Percentiles rank a stretch among this genome's conserved stretches.
phyloP scores from a whole-genome alignment of 2,329 filamentous ascomycete genomes.

The Clonostachys rhizophaga region DNA sequence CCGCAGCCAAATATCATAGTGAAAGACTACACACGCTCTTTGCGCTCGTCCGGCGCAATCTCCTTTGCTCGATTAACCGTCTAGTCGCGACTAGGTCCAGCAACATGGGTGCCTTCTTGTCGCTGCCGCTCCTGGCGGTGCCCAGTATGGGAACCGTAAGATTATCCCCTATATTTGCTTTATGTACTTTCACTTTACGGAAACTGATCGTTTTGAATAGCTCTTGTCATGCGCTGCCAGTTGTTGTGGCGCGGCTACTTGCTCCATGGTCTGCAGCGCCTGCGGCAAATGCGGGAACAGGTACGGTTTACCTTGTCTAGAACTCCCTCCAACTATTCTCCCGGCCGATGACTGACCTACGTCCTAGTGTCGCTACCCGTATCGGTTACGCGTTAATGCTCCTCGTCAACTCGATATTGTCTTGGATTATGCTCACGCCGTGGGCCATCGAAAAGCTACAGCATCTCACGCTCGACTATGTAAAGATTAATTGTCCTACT shows the following conservation, averaged over 20 bases:
- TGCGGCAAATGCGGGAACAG: constrained; percentile 98
- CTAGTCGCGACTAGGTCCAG: no score
- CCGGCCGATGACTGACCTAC: neutral
- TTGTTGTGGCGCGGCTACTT: constrained; percentile 95
- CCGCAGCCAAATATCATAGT: no score
- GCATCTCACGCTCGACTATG: constrained; percentile 88
- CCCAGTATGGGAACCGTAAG: constrained; percentile 83
- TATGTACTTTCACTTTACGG: no score
- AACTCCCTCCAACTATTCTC: neutral
- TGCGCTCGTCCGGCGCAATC: no score
- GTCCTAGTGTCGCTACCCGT: constrained; percentile 80
- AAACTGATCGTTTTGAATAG: constrained; percentile 33
- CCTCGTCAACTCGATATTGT: constrained; percentile 91
- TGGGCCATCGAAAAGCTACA: constrained; percentile 97
- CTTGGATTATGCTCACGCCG: constrained; percentile 98
- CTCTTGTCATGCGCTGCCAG: constrained; percentile 75
- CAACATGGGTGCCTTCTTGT: constrained; percentile 84
- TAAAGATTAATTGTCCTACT: constrained; percentile 88
- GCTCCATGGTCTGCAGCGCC: constrained; percentile 90
- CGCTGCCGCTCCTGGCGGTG: constrained; percentile 81
- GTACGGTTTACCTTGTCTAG: constrained; percentile 33
- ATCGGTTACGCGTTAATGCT: constrained; percentile 95
- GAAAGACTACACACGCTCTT: no score
- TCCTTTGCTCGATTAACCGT: no score
- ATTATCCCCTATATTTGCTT: constrained; percentile 10